These are phyloP conservation scores for Aureobasidium vineae DNA, from an alignment of 2,329 filamentous ascomycete species.

Conservation along the genomic window DNA sequence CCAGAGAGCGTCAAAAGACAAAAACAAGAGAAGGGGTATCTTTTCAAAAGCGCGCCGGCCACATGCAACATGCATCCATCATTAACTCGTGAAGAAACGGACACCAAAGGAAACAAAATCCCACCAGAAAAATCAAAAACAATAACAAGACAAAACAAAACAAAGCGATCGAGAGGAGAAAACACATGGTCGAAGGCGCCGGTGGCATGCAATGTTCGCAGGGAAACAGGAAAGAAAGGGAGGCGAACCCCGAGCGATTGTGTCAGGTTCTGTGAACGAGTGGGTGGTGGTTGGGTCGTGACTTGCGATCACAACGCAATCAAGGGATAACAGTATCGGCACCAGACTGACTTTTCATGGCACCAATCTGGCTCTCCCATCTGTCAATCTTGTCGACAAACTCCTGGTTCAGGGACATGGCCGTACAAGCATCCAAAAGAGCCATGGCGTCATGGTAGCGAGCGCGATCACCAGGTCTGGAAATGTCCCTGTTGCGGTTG, in stretches of 20 bases:
- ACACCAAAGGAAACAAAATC: background rate
- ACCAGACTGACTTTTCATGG: slow-evolving; percentile 6
- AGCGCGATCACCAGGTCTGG: slow-evolving; percentile 19
- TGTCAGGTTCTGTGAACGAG: background rate
- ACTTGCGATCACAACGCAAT: background rate
- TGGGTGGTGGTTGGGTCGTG: background rate
- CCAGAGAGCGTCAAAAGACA: background rate
- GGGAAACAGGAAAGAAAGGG: background rate
- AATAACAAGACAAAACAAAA: background rate
- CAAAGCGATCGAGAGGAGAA: background rate
- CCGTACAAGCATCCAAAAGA: slow-evolving; percentile 12
- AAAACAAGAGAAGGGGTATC: background rate
- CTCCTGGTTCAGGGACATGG: slow-evolving; percentile 16
- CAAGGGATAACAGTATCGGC: slow-evolving; percentile 15
- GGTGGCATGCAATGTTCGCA: background rate
- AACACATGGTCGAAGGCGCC: background rate
- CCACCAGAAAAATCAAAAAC: background rate
- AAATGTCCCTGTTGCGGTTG: slow-evolving; percentile 18
- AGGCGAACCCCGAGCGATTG: background rate
- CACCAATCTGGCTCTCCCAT: slow-evolving; percentile 15
- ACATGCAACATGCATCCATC: slow-evolving; percentile 24
- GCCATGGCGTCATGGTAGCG: slow-evolving; percentile 9
- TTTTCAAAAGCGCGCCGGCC: slow-evolving; percentile 17
- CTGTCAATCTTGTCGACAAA: slow-evolving; percentile 22
- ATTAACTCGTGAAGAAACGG: slow-evolving; percentile 6